A percentile compares a stretch with the other conserved stretches of the same genome.
phyloP scores from a whole-genome alignment of 441 rosid genomes.

The Pelargonium fulgidum region DNA sequence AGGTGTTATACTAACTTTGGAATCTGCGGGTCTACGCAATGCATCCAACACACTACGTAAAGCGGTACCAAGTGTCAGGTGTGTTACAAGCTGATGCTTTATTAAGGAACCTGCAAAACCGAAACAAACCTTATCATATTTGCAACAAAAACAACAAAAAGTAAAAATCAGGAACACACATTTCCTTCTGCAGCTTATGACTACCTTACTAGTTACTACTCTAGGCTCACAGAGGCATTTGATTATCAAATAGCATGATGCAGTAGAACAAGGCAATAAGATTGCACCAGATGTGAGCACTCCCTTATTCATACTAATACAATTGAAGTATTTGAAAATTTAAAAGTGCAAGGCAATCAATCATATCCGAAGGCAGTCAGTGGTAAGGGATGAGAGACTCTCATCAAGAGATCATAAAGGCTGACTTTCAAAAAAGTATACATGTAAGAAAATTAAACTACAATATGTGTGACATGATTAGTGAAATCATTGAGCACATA shows the following conservation, averaged over 20 bases:
- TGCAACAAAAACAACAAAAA: background rate
- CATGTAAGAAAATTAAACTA: background rate
- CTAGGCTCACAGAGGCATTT: too few relatives aligned
- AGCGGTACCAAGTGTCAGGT: constrained; percentile 87
- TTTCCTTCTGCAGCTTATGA: too few relatives aligned
- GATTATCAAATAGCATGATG: too few relatives aligned
- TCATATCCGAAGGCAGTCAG: background rate
- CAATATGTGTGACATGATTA: too few relatives aligned
- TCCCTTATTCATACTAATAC: too few relatives aligned
- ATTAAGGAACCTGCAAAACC: constrained; percentile 32
- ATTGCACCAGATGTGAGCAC: too few relatives aligned
- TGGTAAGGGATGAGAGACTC: background rate
- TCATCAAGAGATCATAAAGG: background rate
- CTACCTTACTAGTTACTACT: too few relatives aligned
- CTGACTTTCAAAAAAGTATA: background rate
- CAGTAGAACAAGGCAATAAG: too few relatives aligned
- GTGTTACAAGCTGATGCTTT: constrained; percentile 95
- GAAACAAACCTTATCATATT: background rate
- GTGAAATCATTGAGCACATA: background rate
- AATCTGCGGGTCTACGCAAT: constrained; percentile 93
- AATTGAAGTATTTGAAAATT: too few relatives aligned
- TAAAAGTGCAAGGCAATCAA: background rate
- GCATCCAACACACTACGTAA: constrained; percentile 95
- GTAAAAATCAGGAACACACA: background rate
- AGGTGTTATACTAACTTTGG: constrained; percentile 52